Conservation (phyloP, 2,329 filamentous ascomycete species). For the Gnomoniopsis smithogilvyi region DNA sequence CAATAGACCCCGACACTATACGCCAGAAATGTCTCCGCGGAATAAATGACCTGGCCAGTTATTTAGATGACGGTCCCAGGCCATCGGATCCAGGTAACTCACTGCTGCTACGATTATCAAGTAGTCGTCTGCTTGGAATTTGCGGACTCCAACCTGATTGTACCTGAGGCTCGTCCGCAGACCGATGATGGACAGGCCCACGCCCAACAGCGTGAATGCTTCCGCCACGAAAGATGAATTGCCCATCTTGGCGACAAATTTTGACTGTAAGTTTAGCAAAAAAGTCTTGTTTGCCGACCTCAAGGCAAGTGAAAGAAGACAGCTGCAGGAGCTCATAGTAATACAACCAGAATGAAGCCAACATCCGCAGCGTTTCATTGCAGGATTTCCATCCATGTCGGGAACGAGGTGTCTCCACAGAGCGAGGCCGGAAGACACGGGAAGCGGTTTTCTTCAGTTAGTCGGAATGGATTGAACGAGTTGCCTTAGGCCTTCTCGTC, state of each 20-base stretch:
- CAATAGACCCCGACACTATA: constrained; percentile 27
- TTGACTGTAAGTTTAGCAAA: neutral
- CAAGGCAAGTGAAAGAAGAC: too few relatives aligned
- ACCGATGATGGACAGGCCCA: constrained; percentile 47
- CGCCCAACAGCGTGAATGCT: constrained; percentile 46
- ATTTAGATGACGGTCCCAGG: neutral
- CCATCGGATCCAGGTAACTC: constrained; percentile 21
- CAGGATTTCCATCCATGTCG: too few relatives aligned
- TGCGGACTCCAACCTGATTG: constrained; percentile 42
- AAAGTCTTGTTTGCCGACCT: too few relatives aligned
- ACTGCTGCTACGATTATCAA: constrained; percentile 54
- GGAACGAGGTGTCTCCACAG: too few relatives aligned
- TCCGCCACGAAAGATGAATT: constrained; percentile 35
- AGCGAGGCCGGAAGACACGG: too few relatives aligned
- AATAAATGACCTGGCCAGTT: constrained; percentile 9
- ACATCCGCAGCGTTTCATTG: too few relatives aligned
- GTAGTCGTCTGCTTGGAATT: constrained; percentile 57
- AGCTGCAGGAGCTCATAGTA: too few relatives aligned
- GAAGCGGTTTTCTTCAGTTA: too few relatives aligned
- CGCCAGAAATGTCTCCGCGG: constrained; percentile 23
- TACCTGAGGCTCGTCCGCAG: constrained; percentile 50
- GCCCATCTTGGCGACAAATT: constrained; percentile 5
- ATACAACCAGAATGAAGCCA: too few relatives aligned
- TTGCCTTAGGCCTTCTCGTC: too few relatives aligned
- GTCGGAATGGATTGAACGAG: too few relatives aligned